Evolutionary conservation across 768 basidiomycete species (phyloP), one percentile per base, ranked within the genome.

Genomic region (Coprinopsis cinerea): DNA sequence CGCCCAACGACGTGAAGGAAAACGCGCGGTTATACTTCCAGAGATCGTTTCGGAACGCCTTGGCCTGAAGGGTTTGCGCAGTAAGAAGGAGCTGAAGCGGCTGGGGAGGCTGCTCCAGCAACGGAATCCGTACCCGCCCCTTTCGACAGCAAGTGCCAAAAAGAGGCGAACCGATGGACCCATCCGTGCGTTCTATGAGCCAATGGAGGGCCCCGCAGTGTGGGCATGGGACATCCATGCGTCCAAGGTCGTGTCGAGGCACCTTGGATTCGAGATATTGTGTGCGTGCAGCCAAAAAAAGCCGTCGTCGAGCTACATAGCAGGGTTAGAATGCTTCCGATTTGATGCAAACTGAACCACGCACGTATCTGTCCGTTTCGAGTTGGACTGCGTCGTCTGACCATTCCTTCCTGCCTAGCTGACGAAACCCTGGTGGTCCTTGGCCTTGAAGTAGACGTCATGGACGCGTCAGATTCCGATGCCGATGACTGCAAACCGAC

Each of bases 21-120:
- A 76, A 57, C 1, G 74, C 65, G 30, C 57, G 54, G 46, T 77
- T 77, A 36, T 75, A 75, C 23, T 68, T 64, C 10, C 65, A 55
- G 6, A 74, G 71, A 4, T 73, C 64, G 59, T 60, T 66, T 56
- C 62, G 64, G 47, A 69, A 71, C 1, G 56, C 48, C 2, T 45
- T 49, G 0, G 57, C 48, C 6, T 51, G 13, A 2, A 13, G 37
- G 22, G 52, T 48, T 10, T 54, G 17, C 13, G 46, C 46, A 11
- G 24, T 53, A 3, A 66, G 52, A 0, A 71, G 58, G 2, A 40
- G 2, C 0, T 35, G 51, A 2, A 73, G 55, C 0, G 47, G 43
- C 14, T 60, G 59, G 4, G 71, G 67, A 1, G 56, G 57, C 4
- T 42, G 27, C 9, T 56, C 17, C 0, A 64, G 56, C 9, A 44